These are phyloP conservation scores for Wickerhamiella siamensis DNA, from an alignment of 805 yeast species.

Conservation along the genomic window DNA sequence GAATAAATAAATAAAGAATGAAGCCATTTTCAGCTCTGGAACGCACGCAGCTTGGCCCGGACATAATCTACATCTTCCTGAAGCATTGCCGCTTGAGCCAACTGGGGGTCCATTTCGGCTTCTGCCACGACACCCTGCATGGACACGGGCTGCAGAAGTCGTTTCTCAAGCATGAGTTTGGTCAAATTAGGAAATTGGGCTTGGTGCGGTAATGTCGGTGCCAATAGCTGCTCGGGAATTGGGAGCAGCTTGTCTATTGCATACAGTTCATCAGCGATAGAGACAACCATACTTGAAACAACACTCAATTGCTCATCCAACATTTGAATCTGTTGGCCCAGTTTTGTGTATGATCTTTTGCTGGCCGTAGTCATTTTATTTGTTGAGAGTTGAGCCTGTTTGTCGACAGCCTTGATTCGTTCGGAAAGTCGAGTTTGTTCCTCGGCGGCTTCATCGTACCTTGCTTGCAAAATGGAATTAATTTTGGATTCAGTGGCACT, in stretches of 20 bases:
- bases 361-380: not conserved
- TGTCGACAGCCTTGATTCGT: constrained; percentile 9
- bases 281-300: not conserved
- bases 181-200: not conserved
- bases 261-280: not conserved
- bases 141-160: not conserved
- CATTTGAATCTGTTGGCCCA: not conserved
- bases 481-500: constrained; percentile 3
- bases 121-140: not conserved
- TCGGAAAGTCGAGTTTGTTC: constrained; percentile 5
- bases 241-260: not conserved
- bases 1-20: too few relatives aligned
- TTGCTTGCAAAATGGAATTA: constrained; percentile 3
- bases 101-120: not conserved
- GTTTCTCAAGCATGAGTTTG: not conserved
- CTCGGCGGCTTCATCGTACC: constrained; percentile 4
- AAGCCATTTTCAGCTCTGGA: not conserved
- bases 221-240: not conserved
- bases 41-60: not conserved
- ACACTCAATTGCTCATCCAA: not conserved
- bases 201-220: not conserved
- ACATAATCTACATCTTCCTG: not conserved
- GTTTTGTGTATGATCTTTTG: not conserved
- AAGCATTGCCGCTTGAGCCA: not conserved
- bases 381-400: constrained; percentile 2